A percentile compares a stretch with the other conserved stretches of the same genome.
Evolutionary conservation across 2,329 filamentous ascomycete genomes (phyloP).

Genomic region (Coleophoma crateriformis): DNA sequence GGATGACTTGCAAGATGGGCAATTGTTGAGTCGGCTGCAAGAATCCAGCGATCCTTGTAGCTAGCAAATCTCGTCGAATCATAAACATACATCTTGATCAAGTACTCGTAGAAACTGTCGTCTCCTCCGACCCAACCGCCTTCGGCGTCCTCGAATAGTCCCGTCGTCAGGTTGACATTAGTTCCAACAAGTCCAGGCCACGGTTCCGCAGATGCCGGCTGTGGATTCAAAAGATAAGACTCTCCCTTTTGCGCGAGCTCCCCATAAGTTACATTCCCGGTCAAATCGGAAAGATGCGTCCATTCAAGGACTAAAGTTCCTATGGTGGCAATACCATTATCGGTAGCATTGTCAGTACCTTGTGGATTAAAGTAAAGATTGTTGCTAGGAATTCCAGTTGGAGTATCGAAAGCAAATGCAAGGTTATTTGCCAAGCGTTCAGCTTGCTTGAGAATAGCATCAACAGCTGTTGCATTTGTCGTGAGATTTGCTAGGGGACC

Average conservation of each 20-base stretch:
- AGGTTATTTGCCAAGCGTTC: slow-evolving; percentile 65
- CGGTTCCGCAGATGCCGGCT: slow-evolving; percentile 58
- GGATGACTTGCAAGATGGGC: slow-evolving; percentile 66
- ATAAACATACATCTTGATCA: slow-evolving; percentile 88
- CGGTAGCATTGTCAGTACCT: slow-evolving; percentile 41
- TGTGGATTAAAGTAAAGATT: slow-evolving; percentile 53
- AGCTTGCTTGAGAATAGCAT: slow-evolving; percentile 61
- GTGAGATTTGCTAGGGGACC: slow-evolving; percentile 55
- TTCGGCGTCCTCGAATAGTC: slow-evolving; percentile 57
- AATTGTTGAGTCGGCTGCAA: slow-evolving; percentile 72
- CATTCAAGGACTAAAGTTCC: slow-evolving; percentile 81
- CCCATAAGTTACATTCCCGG: slow-evolving; percentile 61
- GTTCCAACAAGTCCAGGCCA: slow-evolving; percentile 74
- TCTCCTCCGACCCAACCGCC: slow-evolving; percentile 75
- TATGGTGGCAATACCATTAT: slow-evolving; percentile 70
- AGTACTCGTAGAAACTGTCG: slow-evolving; percentile 84
- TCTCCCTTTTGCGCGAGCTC: slow-evolving; percentile 62
- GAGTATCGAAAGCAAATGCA: slow-evolving; percentile 72
- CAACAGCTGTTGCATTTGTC: slow-evolving; percentile 36
- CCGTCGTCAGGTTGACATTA: slow-evolving; percentile 57
- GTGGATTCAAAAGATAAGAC: slow-evolving; percentile 62
- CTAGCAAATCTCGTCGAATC: slow-evolving; percentile 55
- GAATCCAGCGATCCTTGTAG: slow-evolving; percentile 71
- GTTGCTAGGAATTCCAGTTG: slow-evolving; percentile 70
- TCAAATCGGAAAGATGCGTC: slow-evolving; percentile 73